A percentile compares a stretch with the other conserved stretches of the same genome.
These are phyloP conservation scores for Tuber magnatum DNA, from an alignment of 495 filamentous ascomycete genomes.

Conservation along the genomic window DNA sequence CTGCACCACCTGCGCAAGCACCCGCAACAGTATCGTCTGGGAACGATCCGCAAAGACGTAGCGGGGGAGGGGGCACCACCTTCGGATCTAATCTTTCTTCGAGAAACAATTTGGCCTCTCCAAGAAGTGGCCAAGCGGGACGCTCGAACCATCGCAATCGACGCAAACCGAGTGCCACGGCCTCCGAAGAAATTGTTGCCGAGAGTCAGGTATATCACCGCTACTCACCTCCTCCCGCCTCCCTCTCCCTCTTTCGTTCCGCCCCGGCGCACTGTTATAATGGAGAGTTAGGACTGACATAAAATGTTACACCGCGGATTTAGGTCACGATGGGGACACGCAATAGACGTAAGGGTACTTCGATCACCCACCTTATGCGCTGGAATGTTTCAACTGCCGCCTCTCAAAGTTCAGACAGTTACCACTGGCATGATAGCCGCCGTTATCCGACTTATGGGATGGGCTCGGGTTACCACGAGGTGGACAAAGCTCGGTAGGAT, in stretches of 20 bases:
- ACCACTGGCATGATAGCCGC: conserved; percentile 49
- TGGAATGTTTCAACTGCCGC: conserved; percentile 75
- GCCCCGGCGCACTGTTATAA: background rate
- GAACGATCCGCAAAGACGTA: conserved; percentile 57
- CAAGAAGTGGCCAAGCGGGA: conserved; percentile 65
- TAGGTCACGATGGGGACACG: conserved; percentile 74
- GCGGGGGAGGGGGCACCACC: conserved; percentile 57
- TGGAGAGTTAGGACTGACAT: background rate
- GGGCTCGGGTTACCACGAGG: conserved; percentile 83
- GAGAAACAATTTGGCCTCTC: conserved; percentile 47
- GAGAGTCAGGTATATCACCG: conserved; percentile 14
- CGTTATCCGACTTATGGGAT: conserved; percentile 74
- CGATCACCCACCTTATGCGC: conserved; percentile 93
- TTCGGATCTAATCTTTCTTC: conserved; percentile 54
- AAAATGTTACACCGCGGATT: background rate
- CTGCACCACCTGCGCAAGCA: conserved; percentile 33
- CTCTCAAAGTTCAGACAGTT: conserved; percentile 47
- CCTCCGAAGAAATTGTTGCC: conserved; percentile 13
- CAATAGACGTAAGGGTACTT: conserved; percentile 85
- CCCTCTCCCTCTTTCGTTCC: conserved; percentile 32
- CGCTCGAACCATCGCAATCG: conserved; percentile 66
- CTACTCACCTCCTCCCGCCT: conserved; percentile 5
- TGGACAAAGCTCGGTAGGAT: conserved; percentile 74
- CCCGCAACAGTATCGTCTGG: conserved; percentile 39
- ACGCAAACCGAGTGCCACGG: conserved; percentile 44